These are phyloP conservation scores for Thraustochytrium striatum DNA, from an alignment of 352 stramenopile species.

Conservation along the genomic window DNA sequence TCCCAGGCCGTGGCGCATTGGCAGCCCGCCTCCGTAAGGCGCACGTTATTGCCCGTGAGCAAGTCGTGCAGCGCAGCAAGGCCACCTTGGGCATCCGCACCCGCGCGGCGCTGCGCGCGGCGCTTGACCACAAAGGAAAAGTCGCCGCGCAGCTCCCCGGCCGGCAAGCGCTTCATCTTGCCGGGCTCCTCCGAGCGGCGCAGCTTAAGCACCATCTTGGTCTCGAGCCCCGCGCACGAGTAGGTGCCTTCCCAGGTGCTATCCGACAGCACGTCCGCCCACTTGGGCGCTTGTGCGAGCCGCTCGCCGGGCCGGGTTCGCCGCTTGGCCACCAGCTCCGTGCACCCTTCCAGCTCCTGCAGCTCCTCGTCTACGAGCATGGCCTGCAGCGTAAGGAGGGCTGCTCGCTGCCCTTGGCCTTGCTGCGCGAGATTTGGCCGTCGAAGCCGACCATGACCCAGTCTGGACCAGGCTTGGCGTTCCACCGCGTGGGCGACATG, in stretches of 20 bases:
- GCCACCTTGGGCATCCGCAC: too few relatives aligned
- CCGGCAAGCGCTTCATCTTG: not conserved
- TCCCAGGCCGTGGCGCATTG: not conserved
- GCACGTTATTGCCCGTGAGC: not conserved
- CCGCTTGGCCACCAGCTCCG: not conserved
- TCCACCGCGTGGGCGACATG: slow-evolving; percentile 1
- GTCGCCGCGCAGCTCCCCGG: not conserved
- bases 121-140: not conserved
- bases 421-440: not conserved
- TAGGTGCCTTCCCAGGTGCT: slow-evolving; percentile 11
- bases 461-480: not conserved
- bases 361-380: slow-evolving; percentile 25
- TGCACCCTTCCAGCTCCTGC: not conserved
- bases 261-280: not conserved
- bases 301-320: not conserved
- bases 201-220: not conserved
- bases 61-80: too few relatives aligned
- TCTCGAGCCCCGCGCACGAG: not conserved
- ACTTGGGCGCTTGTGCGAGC: not conserved
- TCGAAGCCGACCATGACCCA: slow-evolving; percentile 38
- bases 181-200: not conserved
- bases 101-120: too few relatives aligned
- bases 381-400: slow-evolving; percentile 5
- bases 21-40: slow-evolving; percentile 24
- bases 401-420: not conserved